A percentile compares a stretch with the other conserved stretches of the same genome.
Conservation (phyloP, 2,329 filamentous ascomycete genomes). For the Alternaria sp. region DNA sequence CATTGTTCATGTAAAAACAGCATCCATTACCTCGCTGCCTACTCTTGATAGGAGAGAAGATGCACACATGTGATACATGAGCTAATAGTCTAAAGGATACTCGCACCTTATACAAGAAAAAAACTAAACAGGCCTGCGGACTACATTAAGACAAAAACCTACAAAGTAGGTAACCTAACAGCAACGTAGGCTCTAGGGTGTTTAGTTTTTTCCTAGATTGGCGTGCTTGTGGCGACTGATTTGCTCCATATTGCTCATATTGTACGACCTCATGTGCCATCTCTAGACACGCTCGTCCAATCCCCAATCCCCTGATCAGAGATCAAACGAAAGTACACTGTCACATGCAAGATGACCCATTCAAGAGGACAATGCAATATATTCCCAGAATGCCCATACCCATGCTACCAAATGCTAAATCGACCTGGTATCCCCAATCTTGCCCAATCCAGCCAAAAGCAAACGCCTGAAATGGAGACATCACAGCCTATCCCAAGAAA, state of each 20-base stretch:
- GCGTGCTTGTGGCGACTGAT: too few relatives aligned
- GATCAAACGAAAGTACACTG: neutral
- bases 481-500: neutral
- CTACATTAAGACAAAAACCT: neutral
- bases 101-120: neutral
- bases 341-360: neutral
- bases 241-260: neutral
- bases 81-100: too few relatives aligned
- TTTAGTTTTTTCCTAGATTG: too few relatives aligned
- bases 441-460: neutral
- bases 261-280: neutral
- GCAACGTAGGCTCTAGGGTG: neutral
- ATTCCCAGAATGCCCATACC: neutral
- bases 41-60: neutral
- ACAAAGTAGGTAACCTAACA: neutral
- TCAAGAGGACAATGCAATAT: neutral
- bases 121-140: neutral
- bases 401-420: conserved; percentile 1
- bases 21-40: neutral
- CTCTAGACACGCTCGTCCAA: neutral
- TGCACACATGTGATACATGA: neutral
- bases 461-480: neutral
- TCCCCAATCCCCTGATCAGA: neutral
- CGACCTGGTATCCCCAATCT: conserved; percentile 1
- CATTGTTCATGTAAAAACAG: neutral